Evolutionary conservation across 2,329 filamentous ascomycete genomes (phyloP).

Genomic region (Neonectria ditissima): DNA sequence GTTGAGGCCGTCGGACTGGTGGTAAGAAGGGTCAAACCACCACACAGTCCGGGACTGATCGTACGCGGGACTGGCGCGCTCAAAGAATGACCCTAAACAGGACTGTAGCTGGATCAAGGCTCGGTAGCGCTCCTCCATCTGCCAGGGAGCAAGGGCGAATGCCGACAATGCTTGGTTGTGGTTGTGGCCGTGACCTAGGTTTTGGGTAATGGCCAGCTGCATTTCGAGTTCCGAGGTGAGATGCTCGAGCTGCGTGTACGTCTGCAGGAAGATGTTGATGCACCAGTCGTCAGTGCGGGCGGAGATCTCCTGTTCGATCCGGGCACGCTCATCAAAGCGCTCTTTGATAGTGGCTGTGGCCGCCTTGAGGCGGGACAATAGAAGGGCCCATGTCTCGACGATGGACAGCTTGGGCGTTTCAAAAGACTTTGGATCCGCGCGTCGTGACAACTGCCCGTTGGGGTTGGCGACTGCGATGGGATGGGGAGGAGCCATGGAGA

Average conservation of each 20-base stretch:
- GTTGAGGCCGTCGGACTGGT: slow-evolving; percentile 27
- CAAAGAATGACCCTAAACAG: slow-evolving; percentile 26
- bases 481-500: slow-evolving; percentile 17
- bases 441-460: slow-evolving; percentile 16
- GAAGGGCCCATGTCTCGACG: slow-evolving; percentile 20
- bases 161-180: slow-evolving; percentile 7
- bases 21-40: slow-evolving; percentile 30
- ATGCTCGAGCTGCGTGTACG: slow-evolving; percentile 16
- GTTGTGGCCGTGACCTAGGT: slow-evolving; percentile 7
- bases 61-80: slow-evolving; percentile 28
- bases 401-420: slow-evolving; percentile 21
- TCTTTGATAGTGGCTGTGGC: slow-evolving; percentile 23
- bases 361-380: slow-evolving; percentile 18
- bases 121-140: slow-evolving; percentile 30
- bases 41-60: slow-evolving; percentile 28
- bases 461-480: slow-evolving; percentile 3
- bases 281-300: slow-evolving; percentile 28
- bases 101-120: slow-evolving; percentile 28
- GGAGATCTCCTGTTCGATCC: slow-evolving; percentile 27
- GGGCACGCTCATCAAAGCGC: slow-evolving; percentile 27
- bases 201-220: slow-evolving; percentile 26
- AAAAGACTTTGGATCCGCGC: background rate
- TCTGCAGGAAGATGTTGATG: slow-evolving; percentile 22
- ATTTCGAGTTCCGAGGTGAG: slow-evolving; percentile 28
- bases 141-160: slow-evolving; percentile 24